phyloP scores from a whole-genome alignment of 306 rosid genomes.

The Medicago lupulina region DNA sequence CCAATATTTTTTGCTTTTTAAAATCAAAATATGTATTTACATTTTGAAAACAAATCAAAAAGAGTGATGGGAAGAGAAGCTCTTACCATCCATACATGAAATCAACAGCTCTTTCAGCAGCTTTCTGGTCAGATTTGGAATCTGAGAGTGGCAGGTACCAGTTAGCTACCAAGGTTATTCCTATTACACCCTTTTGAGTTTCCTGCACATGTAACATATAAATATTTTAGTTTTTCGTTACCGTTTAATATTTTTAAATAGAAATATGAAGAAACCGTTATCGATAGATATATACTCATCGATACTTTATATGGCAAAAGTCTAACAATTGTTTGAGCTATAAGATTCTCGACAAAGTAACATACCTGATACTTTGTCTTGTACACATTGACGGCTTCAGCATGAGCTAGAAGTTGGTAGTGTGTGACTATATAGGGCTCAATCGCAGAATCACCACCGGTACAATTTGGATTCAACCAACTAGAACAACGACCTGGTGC shows the following conservation, averaged over 20 bases:
- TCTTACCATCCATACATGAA: conserved; percentile 61
- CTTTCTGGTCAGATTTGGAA: conserved; percentile 34
- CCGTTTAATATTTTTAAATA: neutral
- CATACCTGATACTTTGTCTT: neutral
- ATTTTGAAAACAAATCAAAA: neutral
- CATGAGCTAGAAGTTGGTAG: neutral
- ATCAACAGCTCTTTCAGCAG: conserved; percentile 49
- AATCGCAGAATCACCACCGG: neutral
- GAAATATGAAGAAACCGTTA: neutral
- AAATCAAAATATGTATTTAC: neutral
- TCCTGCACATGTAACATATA: conserved; percentile 36
- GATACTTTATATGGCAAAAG: neutral
- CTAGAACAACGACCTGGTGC: conserved; percentile 3
- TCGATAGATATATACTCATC: no score
- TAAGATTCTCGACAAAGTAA: no score
- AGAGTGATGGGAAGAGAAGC: neutral
- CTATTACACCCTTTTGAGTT: conserved; percentile 56
- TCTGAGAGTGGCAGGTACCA: conserved; percentile 50
- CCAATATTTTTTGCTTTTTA: neutral
- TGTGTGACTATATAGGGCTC: neutral
- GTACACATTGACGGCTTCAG: neutral
- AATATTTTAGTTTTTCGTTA: neutral
- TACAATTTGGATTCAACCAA: neutral
- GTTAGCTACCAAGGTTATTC: conserved; percentile 44
- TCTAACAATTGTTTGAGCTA: no score